Percentiles rank a stretch among this genome's conserved stretches.
These are phyloP conservation scores for Verticillium dahliae DNA, from an alignment of 2,329 filamentous ascomycete species.

Conservation along the genomic window DNA sequence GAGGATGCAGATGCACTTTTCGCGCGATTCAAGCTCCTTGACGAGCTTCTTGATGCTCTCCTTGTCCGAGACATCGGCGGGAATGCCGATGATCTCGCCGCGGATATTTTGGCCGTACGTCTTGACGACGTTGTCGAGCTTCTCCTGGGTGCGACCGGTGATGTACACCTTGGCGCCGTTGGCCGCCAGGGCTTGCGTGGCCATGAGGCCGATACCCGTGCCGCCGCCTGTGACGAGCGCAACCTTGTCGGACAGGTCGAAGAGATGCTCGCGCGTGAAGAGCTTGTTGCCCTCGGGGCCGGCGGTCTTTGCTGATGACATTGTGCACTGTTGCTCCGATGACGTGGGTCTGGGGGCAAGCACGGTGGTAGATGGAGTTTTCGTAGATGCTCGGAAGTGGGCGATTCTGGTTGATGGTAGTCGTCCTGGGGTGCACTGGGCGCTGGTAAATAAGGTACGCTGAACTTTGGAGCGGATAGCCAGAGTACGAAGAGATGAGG, in stretches of 20 bases:
- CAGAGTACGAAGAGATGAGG: neutral
- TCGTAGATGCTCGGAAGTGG: neutral
- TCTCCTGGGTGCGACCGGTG: slow-evolving; percentile 56
- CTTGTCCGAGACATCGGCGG: slow-evolving; percentile 57
- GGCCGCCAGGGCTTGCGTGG: slow-evolving; percentile 57
- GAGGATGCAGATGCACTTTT: slow-evolving; percentile 55
- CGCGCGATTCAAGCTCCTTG: slow-evolving; percentile 46
- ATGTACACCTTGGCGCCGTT: slow-evolving; percentile 69
- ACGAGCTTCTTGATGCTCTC: slow-evolving; percentile 51
- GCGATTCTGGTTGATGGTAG: neutral
- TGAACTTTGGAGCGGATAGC: neutral
- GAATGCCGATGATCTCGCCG: slow-evolving; percentile 53
- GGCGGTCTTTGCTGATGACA: slow-evolving; percentile 10
- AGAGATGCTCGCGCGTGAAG: slow-evolving; percentile 30
- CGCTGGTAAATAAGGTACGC: neutral
- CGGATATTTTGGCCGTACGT: slow-evolving; percentile 46
- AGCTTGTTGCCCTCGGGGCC: slow-evolving; percentile 16
- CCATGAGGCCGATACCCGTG: slow-evolving; percentile 64
- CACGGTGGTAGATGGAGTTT: neutral
- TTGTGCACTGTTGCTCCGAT: neutral
- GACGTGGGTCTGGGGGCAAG: neutral
- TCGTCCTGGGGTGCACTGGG: neutral
- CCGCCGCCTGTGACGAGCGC: slow-evolving; percentile 43
- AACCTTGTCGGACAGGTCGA: slow-evolving; percentile 33
- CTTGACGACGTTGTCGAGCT: slow-evolving; percentile 53